phyloP scores from a whole-genome alignment of 768 basidiomycete genomes.

The Pleurotus djamor region DNA sequence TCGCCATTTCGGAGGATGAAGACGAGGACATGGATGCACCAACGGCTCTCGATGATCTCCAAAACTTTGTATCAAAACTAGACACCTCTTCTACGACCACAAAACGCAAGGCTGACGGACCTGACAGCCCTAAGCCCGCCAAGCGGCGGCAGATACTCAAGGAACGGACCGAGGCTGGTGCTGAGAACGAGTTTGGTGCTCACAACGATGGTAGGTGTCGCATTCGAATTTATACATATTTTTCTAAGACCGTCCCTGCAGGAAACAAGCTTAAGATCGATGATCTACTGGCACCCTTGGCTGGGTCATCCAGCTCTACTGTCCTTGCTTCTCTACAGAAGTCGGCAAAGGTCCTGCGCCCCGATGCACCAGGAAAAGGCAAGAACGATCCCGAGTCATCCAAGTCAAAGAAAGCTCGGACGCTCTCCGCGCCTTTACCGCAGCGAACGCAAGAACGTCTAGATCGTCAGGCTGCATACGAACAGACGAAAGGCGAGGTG shows the following conservation, averaged over 20 bases:
- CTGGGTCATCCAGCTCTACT: conserved; percentile 46
- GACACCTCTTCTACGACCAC: conserved; percentile 13
- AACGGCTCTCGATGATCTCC: conserved; percentile 66
- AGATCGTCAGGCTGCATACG: conserved; percentile 93
- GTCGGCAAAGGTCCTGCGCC: conserved; percentile 56
- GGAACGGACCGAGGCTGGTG: conserved; percentile 77
- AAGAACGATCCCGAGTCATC: conserved; percentile 30
- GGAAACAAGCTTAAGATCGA: conserved; percentile 63
- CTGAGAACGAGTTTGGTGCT: conserved; percentile 78
- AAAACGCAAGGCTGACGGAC: conserved; percentile 14
- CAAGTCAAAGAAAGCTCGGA: conserved; percentile 24
- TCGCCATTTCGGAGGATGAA: conserved; percentile 32
- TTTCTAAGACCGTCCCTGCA: conserved; percentile 15
- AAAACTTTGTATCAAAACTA: conserved; percentile 68
- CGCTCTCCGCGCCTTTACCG: conserved; percentile 82
- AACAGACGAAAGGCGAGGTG: conserved; percentile 88
- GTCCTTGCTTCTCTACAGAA: conserved; percentile 63
- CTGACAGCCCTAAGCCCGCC: conserved; percentile 24
- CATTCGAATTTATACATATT: not conserved
- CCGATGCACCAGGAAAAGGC: conserved; percentile 40
- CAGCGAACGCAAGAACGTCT: conserved; percentile 85
- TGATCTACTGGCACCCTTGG: conserved; percentile 75
- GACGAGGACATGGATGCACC: conserved; percentile 42
- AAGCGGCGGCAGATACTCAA: conserved; percentile 61
- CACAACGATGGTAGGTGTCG: conserved; percentile 38